A percentile compares a stretch with the other conserved stretches of the same genome.
These are phyloP conservation scores for Paralagenidium karlingii DNA, from an alignment of 352 stramenopile species.

Conservation along the genomic window DNA sequence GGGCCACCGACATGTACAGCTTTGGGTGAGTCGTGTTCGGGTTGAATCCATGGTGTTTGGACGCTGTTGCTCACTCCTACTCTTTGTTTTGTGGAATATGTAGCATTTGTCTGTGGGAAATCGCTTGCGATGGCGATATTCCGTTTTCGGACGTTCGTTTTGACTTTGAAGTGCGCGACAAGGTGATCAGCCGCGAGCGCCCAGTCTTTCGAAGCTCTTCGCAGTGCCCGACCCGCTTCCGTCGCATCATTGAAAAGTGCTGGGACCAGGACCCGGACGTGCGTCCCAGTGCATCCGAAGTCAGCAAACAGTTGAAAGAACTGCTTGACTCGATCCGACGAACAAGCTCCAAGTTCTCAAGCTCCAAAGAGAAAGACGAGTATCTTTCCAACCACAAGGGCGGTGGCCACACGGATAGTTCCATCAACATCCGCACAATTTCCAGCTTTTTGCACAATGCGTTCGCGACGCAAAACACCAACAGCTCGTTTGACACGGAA, in stretches of 20 bases:
- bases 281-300: slow-evolving; percentile 30
- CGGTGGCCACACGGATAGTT: too few relatives aligned
- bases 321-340: slow-evolving; percentile 20
- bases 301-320: slow-evolving; percentile 27
- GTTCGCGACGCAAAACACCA: too few relatives aligned
- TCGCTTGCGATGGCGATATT: slow-evolving; percentile 38
- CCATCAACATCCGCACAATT: too few relatives aligned
- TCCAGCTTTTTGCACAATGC: too few relatives aligned
- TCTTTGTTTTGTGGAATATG: too few relatives aligned
- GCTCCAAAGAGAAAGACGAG: too few relatives aligned
- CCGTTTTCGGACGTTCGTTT: slow-evolving; percentile 52
- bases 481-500: too few relatives aligned
- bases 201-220: too few relatives aligned
- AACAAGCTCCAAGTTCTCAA: background rate
- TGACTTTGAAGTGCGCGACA: slow-evolving; percentile 56
- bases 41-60: too few relatives aligned
- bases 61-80: too few relatives aligned
- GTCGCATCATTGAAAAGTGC: slow-evolving; percentile 43
- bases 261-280: slow-evolving; percentile 31
- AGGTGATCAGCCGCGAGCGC: slow-evolving; percentile 34
- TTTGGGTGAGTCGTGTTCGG: too few relatives aligned
- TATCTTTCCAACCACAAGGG: too few relatives aligned
- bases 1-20: slow-evolving; percentile 65
- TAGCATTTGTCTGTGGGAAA: slow-evolving; percentile 68
- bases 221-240: slow-evolving; percentile 30